phyloP scores from a whole-genome alignment of 2,329 filamentous ascomycete species.

The Bipolaris gigantea region DNA sequence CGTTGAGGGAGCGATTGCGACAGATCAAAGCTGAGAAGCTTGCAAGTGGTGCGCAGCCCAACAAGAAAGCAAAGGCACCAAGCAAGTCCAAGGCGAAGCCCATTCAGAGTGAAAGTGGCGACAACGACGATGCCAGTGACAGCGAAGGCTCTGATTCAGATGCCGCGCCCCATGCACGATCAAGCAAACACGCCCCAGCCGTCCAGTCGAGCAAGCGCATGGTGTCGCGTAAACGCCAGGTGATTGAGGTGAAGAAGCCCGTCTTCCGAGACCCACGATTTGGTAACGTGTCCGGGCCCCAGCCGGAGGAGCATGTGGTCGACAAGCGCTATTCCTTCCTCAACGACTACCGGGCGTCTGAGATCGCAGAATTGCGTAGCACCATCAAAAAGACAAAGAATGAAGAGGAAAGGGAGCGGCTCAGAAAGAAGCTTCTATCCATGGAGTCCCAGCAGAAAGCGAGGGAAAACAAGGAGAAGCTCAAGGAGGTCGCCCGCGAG shows the following conservation, averaged over 20 bases:
- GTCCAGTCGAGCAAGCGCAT: constrained; percentile 80
- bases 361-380: constrained; percentile 73
- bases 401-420: constrained; percentile 63
- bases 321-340: constrained; percentile 84
- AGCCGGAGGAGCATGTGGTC: constrained; percentile 60
- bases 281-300: constrained; percentile 63
- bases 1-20: constrained; percentile 49
- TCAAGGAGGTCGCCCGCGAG: constrained; percentile 68
- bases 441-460: constrained; percentile 79
- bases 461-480: constrained; percentile 68
- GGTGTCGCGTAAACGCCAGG: constrained; percentile 77
- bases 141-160: constrained; percentile 37
- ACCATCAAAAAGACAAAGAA: constrained; percentile 70
- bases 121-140: constrained; percentile 41
- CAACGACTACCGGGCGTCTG: constrained; percentile 79
- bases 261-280: constrained; percentile 81
- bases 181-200: constrained; percentile 86
- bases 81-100: constrained; percentile 21
- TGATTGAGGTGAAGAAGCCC: constrained; percentile 65
- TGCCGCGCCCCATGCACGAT: constrained; percentile 49
- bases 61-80: constrained; percentile 23
- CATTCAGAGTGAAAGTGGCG: constrained; percentile 15
- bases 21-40: constrained; percentile 49
- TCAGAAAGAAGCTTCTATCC: constrained; percentile 73
- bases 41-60: constrained; percentile 24